phyloP scores from a whole-genome alignment of 176 grass and related monocot species.

The Triticum monococcum region DNA sequence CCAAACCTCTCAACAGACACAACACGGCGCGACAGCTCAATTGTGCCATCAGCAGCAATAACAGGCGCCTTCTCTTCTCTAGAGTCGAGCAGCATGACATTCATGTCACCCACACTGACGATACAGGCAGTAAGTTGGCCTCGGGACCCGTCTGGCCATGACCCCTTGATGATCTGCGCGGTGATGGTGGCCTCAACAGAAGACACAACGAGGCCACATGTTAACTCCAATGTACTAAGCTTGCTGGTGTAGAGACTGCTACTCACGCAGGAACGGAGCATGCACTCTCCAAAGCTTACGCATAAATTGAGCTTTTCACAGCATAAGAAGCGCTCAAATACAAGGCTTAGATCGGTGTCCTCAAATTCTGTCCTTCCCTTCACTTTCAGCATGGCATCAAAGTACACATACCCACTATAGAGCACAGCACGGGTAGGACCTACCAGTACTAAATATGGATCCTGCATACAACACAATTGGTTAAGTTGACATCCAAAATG shows the following conservation, averaged over 20 bases:
- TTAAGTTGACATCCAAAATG: background rate
- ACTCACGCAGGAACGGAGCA: background rate
- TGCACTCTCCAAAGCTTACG: background rate
- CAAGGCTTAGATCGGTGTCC: background rate
- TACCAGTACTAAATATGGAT: background rate
- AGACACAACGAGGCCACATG: background rate
- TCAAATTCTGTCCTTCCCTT: background rate
- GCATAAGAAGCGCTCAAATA: background rate
- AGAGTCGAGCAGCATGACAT: background rate
- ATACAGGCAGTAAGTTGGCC: background rate
- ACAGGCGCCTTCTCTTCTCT: background rate
- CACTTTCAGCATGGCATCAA: slow-evolving; percentile 7
- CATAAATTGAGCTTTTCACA: background rate
- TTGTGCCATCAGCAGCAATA: background rate
- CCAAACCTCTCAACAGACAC: slow-evolving; percentile 7
- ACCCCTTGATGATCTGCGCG: background rate
- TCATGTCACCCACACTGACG: background rate
- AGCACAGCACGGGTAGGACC: slow-evolving; percentile 9
- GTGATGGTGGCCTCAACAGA: background rate
- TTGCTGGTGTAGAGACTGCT: background rate
- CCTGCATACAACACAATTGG: background rate
- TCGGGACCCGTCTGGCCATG: background rate
- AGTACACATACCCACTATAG: background rate
- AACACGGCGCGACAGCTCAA: background rate
- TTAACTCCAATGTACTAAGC: background rate